phyloP scores from a whole-genome alignment of 1,284 basidiomycete genomes.

The Cutaneotrichosporon cyanovorans region DNA sequence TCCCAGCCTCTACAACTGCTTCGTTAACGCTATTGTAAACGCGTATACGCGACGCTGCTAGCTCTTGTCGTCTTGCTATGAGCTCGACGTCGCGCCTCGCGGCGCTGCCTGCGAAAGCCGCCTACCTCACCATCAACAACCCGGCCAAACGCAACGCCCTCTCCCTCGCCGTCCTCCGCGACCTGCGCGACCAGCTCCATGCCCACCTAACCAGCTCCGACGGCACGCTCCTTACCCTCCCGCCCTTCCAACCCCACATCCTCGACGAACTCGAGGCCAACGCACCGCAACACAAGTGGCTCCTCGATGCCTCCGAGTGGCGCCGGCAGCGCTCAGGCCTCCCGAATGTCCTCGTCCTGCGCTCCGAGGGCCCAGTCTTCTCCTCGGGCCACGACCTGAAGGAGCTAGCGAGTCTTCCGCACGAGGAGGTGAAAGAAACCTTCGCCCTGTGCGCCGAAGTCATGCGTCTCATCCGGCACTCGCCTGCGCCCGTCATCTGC shows the following conservation, averaged over 20 bases:
- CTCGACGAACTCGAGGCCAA: conserved; percentile 9
- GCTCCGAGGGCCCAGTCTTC: conserved; percentile 15
- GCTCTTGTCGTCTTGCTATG: no score
- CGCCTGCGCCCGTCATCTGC: conserved; percentile 12
- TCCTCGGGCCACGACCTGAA: conserved; percentile 16
- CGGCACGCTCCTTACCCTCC: conserved; percentile 4
- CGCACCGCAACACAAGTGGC: conserved; percentile 11
- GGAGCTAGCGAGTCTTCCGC: conserved; percentile 11
- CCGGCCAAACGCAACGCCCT: conserved; percentile 17
- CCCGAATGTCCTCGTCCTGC: conserved; percentile 14
- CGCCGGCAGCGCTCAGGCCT: conserved; percentile 7
- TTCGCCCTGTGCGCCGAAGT: conserved; percentile 19
- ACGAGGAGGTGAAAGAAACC: conserved; percentile 17
- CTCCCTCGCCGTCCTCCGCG: conserved; percentile 12
- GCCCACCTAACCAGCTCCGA: background rate
- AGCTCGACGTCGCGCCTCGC: conserved; percentile 4
- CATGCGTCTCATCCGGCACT: conserved; percentile 14
- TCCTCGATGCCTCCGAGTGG: conserved; percentile 8
- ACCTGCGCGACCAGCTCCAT: conserved; percentile 11
- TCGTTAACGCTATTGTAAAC: no score
- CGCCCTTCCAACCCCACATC: conserved; percentile 8
- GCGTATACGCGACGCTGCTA: no score
- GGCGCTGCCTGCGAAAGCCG: conserved; percentile 11
- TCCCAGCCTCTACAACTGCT: no score
- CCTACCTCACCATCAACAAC: conserved; percentile 18